Percentiles rank a stretch among this genome's conserved stretches.
Evolutionary conservation across 768 basidiomycete genomes (phyloP).

Genomic region (Agaricus subrufescens): DNA sequence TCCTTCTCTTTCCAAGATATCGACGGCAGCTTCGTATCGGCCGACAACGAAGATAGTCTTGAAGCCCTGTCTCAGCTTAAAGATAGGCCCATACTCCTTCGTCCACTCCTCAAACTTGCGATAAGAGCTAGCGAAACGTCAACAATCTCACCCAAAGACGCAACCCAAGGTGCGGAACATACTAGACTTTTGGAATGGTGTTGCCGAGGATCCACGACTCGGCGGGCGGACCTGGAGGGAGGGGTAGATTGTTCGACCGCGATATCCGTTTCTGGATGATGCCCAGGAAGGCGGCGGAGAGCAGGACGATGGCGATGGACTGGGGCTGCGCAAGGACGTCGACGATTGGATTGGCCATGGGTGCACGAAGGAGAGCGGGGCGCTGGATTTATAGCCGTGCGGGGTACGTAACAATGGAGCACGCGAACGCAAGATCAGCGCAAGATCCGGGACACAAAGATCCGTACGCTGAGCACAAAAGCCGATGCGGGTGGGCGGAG

Average conservation of each 20-base stretch:
- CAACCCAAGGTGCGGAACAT: conserved; percentile 11
- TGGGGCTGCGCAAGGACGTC: conserved; percentile 21
- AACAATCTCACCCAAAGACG: not conserved
- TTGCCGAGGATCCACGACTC: conserved; percentile 35
- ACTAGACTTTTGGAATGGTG: conserved; percentile 36
- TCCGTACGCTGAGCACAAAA: too few relatives aligned
- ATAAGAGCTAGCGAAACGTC: conserved; percentile 29
- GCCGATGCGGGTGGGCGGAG: too few relatives aligned
- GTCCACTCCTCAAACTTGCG: conserved; percentile 56
- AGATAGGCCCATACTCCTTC: conserved; percentile 56
- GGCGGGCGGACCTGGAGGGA: conserved; percentile 41
- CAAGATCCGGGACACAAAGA: too few relatives aligned
- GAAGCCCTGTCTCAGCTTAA: conserved; percentile 49
- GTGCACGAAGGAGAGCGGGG: too few relatives aligned
- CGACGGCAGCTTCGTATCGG: conserved; percentile 50
- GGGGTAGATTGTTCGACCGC: conserved; percentile 18
- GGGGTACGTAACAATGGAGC: too few relatives aligned
- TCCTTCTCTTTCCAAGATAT: conserved; percentile 68
- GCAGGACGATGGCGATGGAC: conserved; percentile 23
- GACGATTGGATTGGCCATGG: conserved; percentile 4
- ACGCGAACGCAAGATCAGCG: too few relatives aligned
- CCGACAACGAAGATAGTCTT: conserved; percentile 42
- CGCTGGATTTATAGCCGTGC: too few relatives aligned
- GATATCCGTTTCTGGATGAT: conserved; percentile 24
- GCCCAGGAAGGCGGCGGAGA: conserved; percentile 24